Percentiles rank a stretch among this genome's conserved stretches.
Conservation (phyloP, 768 basidiomycete genomes). For the Peribolospora baueri region DNA sequence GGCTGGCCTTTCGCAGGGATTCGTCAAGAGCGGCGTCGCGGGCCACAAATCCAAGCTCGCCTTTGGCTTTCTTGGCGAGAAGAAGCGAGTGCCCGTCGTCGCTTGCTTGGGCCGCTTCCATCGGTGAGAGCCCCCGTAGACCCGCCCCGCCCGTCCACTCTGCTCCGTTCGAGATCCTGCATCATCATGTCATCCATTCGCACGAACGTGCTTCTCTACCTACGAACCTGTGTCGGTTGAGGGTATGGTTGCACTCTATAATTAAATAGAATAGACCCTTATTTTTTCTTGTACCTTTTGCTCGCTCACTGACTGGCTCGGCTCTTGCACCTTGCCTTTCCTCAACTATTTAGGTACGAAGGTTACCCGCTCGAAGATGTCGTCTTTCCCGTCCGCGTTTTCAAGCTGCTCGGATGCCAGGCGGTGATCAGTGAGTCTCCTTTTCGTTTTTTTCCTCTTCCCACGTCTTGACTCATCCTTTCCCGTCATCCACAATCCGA, state of each 20-base stretch:
- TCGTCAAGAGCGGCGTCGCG: slow-evolving; percentile 22
- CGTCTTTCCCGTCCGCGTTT: slow-evolving; percentile 45
- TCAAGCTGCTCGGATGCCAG: slow-evolving; percentile 52
- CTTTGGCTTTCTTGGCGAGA: slow-evolving; percentile 47
- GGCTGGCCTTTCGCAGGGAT: not conserved
- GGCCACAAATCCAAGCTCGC: slow-evolving; percentile 61
- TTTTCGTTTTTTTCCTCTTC: not conserved
- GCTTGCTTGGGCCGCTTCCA: slow-evolving; percentile 64
- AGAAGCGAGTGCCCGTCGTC: slow-evolving; percentile 48
- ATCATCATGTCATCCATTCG: no score
- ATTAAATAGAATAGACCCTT: not conserved
- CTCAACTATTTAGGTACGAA: slow-evolving; percentile 51
- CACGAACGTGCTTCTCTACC: no score
- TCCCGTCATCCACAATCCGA: not conserved
- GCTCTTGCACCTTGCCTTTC: slow-evolving; percentile 3
- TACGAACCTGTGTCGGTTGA: not conserved
- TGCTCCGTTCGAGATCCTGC: no score
- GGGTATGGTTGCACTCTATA: slow-evolving; percentile 8
- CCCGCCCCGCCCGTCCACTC: no score
- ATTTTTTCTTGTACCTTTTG: slow-evolving; percentile 5
- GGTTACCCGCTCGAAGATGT: slow-evolving; percentile 29
- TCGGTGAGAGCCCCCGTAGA: no score
- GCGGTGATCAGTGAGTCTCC: slow-evolving; percentile 41
- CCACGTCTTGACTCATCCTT: not conserved
- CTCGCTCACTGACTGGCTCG: not conserved